These are phyloP conservation scores for Malus orientalis DNA, from an alignment of 306 rosid species.

Conservation along the genomic window DNA sequence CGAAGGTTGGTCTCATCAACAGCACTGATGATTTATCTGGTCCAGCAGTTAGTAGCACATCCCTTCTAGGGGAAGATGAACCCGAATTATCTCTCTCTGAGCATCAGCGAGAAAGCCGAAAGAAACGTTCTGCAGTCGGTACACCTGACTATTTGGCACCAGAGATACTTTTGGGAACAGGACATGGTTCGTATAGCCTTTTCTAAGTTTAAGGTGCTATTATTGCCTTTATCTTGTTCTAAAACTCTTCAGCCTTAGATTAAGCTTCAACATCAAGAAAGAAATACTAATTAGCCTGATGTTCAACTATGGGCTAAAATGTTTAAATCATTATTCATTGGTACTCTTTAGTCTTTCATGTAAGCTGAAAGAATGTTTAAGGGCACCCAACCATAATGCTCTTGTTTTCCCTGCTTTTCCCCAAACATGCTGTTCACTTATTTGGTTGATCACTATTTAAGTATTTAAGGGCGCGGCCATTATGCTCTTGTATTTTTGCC, in stretches of 20 bases:
- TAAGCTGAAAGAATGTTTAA: not conserved
- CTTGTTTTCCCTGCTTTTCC: not conserved
- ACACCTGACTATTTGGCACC: constrained; percentile 99
- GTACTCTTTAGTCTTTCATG: not conserved
- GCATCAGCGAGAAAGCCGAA: constrained; percentile 76
- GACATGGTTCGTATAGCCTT: constrained; percentile 86
- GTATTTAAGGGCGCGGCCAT: not conserved
- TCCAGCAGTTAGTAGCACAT: constrained; percentile 79
- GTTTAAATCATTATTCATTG: not conserved
- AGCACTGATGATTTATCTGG: constrained; percentile 98
- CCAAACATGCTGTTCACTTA: not conserved
- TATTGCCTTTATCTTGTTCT: constrained; percentile 22
- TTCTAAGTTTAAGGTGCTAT: constrained; percentile 50
- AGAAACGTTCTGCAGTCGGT: constrained; percentile 96
- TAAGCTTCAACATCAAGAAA: constrained; percentile 14
- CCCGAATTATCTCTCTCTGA: constrained; percentile 48
- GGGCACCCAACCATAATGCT: not conserved
- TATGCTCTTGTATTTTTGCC: not conserved
- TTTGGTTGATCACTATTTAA: not conserved
- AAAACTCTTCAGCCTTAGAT: constrained; percentile 2
- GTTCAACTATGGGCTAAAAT: not conserved
- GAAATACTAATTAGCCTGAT: not conserved
- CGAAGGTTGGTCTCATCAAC: constrained; percentile 98
- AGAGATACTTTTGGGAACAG: constrained; percentile 97
- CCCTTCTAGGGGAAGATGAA: constrained; percentile 74